phyloP scores from a whole-genome alignment of 805 yeast genomes.

The Barnettozyma wickerhamii region DNA sequence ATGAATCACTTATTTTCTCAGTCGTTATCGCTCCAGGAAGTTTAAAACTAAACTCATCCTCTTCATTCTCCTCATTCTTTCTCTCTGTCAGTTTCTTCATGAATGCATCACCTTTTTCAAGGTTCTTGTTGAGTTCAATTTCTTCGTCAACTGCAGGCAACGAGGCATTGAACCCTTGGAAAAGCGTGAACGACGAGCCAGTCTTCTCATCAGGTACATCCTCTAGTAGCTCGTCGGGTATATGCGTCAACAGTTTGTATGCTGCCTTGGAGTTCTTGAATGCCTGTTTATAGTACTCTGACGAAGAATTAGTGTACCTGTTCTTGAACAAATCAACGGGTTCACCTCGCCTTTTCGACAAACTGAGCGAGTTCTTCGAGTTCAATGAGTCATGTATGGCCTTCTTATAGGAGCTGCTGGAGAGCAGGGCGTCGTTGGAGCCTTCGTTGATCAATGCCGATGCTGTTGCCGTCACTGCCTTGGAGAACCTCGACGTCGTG shows the following conservation, averaged over 20 bases:
- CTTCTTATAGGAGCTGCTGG: slow-evolving; percentile 36
- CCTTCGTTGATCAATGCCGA: slow-evolving; percentile 39
- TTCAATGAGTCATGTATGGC: slow-evolving; percentile 43
- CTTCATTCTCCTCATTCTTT: slow-evolving; percentile 20
- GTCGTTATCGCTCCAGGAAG: slow-evolving; percentile 38
- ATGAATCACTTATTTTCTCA: slow-evolving; percentile 39
- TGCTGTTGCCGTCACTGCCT: slow-evolving; percentile 53
- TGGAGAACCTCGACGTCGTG: slow-evolving; percentile 36
- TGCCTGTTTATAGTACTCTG: slow-evolving; percentile 35
- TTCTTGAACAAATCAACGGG: slow-evolving; percentile 23
- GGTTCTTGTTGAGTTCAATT: slow-evolving; percentile 26
- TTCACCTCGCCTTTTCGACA: slow-evolving; percentile 28
- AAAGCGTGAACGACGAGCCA: slow-evolving; percentile 47
- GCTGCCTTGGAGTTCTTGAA: slow-evolving; percentile 34
- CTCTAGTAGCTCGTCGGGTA: slow-evolving; percentile 58
- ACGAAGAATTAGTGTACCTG: slow-evolving; percentile 28
- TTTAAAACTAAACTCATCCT: slow-evolving; percentile 20
- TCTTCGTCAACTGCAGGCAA: slow-evolving; percentile 47
- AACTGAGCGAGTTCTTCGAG: slow-evolving; percentile 29
- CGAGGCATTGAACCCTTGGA: slow-evolving; percentile 66
- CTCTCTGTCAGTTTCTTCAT: slow-evolving; percentile 19
- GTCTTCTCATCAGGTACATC: slow-evolving; percentile 41
- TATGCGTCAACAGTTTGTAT: slow-evolving; percentile 43
- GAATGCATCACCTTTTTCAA: slow-evolving; percentile 19
- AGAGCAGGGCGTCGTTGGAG: slow-evolving; percentile 31